Percentiles rank a stretch among this genome's conserved stretches.
Evolutionary conservation across 257 asterid species (phyloP).

Genomic region (Nicotiana sylvestris): DNA sequence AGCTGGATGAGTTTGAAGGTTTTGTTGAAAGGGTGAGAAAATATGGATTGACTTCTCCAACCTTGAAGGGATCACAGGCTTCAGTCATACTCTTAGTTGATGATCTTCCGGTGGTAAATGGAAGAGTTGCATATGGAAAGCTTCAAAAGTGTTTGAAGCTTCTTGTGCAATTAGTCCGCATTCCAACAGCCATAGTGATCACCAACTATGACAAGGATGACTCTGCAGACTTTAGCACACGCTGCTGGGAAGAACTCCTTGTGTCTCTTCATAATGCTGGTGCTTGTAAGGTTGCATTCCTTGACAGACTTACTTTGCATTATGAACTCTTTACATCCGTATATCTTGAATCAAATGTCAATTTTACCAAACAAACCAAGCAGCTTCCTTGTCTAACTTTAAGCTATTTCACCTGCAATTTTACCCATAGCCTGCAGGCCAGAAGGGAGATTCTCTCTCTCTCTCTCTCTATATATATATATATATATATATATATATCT

Average conservation of each 20-base stretch:
- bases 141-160: slow-evolving; percentile 71
- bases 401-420: slow-evolving; percentile 1
- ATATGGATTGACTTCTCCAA: slow-evolving; percentile 67
- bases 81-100: slow-evolving; percentile 73
- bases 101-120: slow-evolving; percentile 86
- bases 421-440: not conserved
- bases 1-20: slow-evolving; percentile 87
- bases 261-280: slow-evolving; percentile 73
- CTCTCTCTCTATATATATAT: too few species aligned
- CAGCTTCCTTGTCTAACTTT: slow-evolving; percentile 12
- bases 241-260: slow-evolving; percentile 86
- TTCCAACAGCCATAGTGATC: slow-evolving; percentile 82
- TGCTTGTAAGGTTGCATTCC: slow-evolving; percentile 76
- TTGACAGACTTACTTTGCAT: slow-evolving; percentile 11
- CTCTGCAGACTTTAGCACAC: slow-evolving; percentile 50
- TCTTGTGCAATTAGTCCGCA: slow-evolving; percentile 69
- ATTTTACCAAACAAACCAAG: not conserved
- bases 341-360: not conserved
- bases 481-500: not conserved
- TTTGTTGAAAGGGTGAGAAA: slow-evolving; percentile 83
- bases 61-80: slow-evolving; percentile 36
- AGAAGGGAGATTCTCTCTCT: not conserved
- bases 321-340: not conserved
- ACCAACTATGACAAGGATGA: slow-evolving; percentile 65
- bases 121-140: slow-evolving; percentile 56